phyloP scores from a whole-genome alignment of 768 basidiomycete genomes.

The Astraeus odoratus region DNA sequence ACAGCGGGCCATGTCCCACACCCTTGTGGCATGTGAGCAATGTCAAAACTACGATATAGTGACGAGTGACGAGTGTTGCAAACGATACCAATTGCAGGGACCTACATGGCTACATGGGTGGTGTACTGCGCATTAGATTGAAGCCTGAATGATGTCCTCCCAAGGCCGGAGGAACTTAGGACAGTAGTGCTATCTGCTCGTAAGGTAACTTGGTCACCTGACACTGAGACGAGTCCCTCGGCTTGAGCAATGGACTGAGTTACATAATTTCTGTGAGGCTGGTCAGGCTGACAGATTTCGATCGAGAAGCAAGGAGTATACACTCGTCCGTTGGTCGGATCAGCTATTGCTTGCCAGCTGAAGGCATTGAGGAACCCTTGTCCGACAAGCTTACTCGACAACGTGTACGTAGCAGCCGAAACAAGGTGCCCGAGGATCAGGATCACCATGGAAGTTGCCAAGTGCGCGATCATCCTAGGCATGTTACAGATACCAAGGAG shows the following conservation, averaged over 20 bases:
- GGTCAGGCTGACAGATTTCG: not conserved
- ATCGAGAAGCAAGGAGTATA: constrained; percentile 5
- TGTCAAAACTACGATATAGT: constrained; percentile 25
- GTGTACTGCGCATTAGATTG: constrained; percentile 23
- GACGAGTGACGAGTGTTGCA: not conserved
- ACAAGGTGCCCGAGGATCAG: not conserved
- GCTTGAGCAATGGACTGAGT: constrained; percentile 39
- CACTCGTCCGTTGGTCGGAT: constrained; percentile 32
- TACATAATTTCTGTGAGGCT: constrained; percentile 35
- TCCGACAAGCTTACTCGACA: constrained; percentile 42
- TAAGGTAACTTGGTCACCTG: constrained; percentile 31
- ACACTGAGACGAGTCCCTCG: constrained; percentile 52
- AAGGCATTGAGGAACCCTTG: constrained; percentile 35
- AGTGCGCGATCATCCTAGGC: not conserved
- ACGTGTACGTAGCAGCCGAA: constrained; percentile 33
- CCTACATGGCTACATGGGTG: constrained; percentile 29
- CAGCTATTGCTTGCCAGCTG: constrained; percentile 16
- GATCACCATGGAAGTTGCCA: not conserved
- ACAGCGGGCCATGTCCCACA: constrained; percentile 35
- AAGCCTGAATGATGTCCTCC: constrained; percentile 32
- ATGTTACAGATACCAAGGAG: not conserved
- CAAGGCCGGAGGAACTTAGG: constrained; percentile 23
- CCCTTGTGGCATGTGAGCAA: constrained; percentile 31
- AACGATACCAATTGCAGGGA: not conserved
- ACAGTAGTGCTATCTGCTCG: constrained; percentile 28